These are phyloP conservation scores for Rhexocercosporidium sp. DNA, from an alignment of 2,329 filamentous ascomycete species.

Conservation along the genomic window DNA sequence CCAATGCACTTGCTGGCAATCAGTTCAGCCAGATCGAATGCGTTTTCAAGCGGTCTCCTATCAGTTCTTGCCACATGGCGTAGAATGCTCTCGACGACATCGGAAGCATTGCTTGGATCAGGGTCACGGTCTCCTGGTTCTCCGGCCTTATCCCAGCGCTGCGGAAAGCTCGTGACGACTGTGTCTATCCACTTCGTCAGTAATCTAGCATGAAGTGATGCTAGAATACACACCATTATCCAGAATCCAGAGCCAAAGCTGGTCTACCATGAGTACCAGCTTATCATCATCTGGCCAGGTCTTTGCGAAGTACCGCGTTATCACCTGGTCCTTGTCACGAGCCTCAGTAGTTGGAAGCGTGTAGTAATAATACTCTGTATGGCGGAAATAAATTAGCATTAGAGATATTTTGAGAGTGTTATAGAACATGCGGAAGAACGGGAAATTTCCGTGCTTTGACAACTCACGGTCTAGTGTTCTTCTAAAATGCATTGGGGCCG, in stretches of 20 bases:
- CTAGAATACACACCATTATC: neutral
- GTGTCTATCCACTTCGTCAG: neutral
- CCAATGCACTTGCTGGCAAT: conserved; percentile 8
- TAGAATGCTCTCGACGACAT: neutral
- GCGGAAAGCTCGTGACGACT: conserved; percentile 1
- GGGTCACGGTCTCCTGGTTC: neutral
- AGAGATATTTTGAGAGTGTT: neutral
- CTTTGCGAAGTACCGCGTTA: neutral
- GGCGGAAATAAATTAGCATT: neutral
- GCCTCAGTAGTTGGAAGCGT: conserved; percentile 5
- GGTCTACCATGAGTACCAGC: conserved; percentile 3
- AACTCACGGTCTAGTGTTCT: conserved; percentile 3
- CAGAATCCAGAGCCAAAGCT: conserved; percentile 9
- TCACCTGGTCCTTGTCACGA: conserved; percentile 3
- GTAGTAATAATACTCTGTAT: conserved; percentile 6
- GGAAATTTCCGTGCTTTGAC: too few relatives aligned
- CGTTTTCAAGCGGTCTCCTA: neutral
- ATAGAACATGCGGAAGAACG: too few relatives aligned
- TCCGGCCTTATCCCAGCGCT: neutral
- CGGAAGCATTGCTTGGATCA: conserved; percentile 4
- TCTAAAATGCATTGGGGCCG: conserved; percentile 4
- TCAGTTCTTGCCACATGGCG: neutral
- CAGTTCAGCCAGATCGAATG: neutral
- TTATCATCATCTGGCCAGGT: conserved; percentile 4
- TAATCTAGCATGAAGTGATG: neutral